phyloP scores from a whole-genome alignment of 257 asterid species.

The Striga asiatica region DNA sequence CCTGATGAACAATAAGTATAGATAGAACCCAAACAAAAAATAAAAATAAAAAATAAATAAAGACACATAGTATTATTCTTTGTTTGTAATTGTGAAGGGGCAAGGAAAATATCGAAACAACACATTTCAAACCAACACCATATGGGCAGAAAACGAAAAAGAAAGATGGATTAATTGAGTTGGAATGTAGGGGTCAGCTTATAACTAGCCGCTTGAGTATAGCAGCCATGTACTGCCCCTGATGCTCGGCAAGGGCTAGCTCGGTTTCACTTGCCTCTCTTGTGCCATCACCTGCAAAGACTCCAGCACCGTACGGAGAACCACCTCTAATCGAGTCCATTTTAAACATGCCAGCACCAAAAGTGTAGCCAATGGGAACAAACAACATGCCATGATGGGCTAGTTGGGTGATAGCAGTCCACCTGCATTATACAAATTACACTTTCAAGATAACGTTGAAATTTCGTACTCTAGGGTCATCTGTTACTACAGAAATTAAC shows the following conservation, averaged over 20 bases:
- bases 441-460: background rate
- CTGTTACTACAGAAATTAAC: background rate
- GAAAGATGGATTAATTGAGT: too few species aligned
- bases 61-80: too few species aligned
- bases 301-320: constrained; percentile 69
- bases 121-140: too few species aligned
- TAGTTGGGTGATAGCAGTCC: constrained; percentile 75
- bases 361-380: constrained; percentile 75
- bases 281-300: constrained; percentile 53
- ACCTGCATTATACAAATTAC: constrained; percentile 22
- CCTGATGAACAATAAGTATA: too few species aligned
- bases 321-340: constrained; percentile 67
- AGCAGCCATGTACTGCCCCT: constrained; percentile 62
- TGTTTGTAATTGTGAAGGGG: too few species aligned
- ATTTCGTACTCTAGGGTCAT: background rate
- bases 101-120: too few species aligned
- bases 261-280: constrained; percentile 44
- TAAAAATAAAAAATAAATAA: too few species aligned
- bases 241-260: constrained; percentile 64
- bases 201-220: constrained; percentile 36
- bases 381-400: constrained; percentile 83
- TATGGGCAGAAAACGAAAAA: too few species aligned
- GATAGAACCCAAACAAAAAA: too few species aligned
- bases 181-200: background rate
- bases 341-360: constrained; percentile 78